Evolutionary conservation across 345 rosid genomes (phyloP), one percentile per base, ranked within the genome.

Genomic region (Anastatica hierochuntica): DNA sequence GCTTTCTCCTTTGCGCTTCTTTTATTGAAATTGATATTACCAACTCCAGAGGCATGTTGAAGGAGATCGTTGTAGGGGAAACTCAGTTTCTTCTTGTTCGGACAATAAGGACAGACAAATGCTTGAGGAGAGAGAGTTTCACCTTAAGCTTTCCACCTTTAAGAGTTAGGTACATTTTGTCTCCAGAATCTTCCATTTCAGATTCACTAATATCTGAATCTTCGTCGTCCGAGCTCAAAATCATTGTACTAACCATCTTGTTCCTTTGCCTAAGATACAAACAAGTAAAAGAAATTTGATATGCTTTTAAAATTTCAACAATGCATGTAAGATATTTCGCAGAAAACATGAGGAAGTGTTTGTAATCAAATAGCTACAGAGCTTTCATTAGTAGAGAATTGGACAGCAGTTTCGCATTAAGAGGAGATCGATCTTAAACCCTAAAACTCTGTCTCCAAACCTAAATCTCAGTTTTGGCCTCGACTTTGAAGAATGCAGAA

Each of bases 41-140:
- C 96, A 58, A 90, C 96, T 42, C 94, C 98, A 40, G 94, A 79
- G 39, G 96, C 98, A 79, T 92, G 98, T 43, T 92, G 96, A 51
- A 88, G 83, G 17, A 92, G 80, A 39, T 88, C 94, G 26, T 64
- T 76, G 66, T 81, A 83, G 14, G 64, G 76, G 53, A 77, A 92
- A 49, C 80, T 85, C 15, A 55, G 63, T 66, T 79, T 88, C 80
- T 78, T 88, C 80, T 77, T 88, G 43, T 76, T 81, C 6, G 87
- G 83, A 66, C 97, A 92, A 31, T 70, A 92, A 14, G 97, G 99
- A 48, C 99, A 92, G 9, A 67, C 62, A 57, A 76, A 88, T 43
- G 74, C 63, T 41, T 77, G 79, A 40, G 82, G 80, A 8, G 95
- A 8, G 95, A 77, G 51, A 67, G 61, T 70, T 75, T 80, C 38